phyloP scores from a whole-genome alignment of 371 early-diverging fungal species.

The Entomophthora muscae region DNA sequence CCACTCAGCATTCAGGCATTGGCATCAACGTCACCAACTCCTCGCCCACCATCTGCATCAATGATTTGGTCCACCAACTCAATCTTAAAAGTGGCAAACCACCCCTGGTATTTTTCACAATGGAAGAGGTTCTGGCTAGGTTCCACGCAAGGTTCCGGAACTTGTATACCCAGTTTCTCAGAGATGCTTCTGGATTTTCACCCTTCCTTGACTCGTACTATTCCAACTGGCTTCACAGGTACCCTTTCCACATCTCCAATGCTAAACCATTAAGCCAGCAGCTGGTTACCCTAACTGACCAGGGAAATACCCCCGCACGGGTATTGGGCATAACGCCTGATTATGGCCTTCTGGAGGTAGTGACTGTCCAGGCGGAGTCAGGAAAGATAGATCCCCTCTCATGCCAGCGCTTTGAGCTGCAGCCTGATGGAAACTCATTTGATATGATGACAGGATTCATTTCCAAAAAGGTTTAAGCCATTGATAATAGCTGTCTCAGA shows the following conservation, averaged over 20 bases:
- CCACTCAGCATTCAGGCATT: slow-evolving; percentile 26
- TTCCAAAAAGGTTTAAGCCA: slow-evolving; percentile 31
- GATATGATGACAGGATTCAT: slow-evolving; percentile 88
- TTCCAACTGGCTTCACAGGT: slow-evolving; percentile 70
- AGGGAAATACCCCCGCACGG: slow-evolving; percentile 27
- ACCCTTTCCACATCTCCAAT: slow-evolving; percentile 12
- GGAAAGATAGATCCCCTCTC: slow-evolving; percentile 13
- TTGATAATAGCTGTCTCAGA: too few species aligned
- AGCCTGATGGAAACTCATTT: slow-evolving; percentile 92
- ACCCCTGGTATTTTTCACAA: slow-evolving; percentile 25
- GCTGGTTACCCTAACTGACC: slow-evolving; percentile 41
- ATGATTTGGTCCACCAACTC: slow-evolving; percentile 42
- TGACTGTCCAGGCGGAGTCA: slow-evolving; percentile 24
- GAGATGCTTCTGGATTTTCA: slow-evolving; percentile 35
- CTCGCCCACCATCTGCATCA: slow-evolving; percentile 66
- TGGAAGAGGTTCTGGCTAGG: slow-evolving; percentile 55
- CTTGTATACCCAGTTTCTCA: slow-evolving; percentile 45
- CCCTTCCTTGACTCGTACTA: slow-evolving; percentile 61
- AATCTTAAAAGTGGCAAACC: slow-evolving; percentile 25
- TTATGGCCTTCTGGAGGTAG: slow-evolving; percentile 58
- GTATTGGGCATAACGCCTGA: slow-evolving; percentile 61
- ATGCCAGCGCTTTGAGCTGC: slow-evolving; percentile 36
- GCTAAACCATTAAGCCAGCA: slow-evolving; percentile 23
- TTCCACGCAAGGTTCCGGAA: slow-evolving; percentile 54
- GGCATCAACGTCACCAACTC: slow-evolving; percentile 72